These are phyloP conservation scores for Cyclotella baltica DNA, from an alignment of 108 stramenopile species.

Conservation along the genomic window DNA sequence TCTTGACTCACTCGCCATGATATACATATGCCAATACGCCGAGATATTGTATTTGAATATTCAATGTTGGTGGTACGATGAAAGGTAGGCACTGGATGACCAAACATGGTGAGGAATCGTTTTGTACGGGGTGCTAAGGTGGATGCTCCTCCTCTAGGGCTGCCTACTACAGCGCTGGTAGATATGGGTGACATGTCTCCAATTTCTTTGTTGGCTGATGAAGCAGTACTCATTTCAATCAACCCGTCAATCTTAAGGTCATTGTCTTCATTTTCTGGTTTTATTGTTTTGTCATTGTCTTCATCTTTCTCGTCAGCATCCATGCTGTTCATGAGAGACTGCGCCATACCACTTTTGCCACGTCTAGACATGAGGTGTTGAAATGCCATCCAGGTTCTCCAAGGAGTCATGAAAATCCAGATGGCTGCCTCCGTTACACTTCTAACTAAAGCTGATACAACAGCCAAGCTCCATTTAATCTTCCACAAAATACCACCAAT, in stretches of 20 bases:
- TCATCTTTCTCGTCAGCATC: constrained; percentile 8
- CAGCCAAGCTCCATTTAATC: constrained; percentile 30
- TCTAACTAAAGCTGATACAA: constrained; percentile 37
- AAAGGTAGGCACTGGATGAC: constrained; percentile 43
- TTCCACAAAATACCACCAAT: constrained; percentile 46
- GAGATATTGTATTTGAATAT: constrained; percentile 62
- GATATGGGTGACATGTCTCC: constrained; percentile 17
- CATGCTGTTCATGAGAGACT: constrained; percentile 22
- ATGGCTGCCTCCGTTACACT: constrained; percentile 17
- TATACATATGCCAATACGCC: constrained; percentile 69
- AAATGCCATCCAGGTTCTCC: constrained; percentile 22
- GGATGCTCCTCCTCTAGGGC: constrained; percentile 37
- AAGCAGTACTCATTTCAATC: constrained; percentile 29
- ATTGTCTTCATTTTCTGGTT: constrained; percentile 3
- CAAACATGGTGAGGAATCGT: constrained; percentile 40
- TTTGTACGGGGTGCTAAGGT: constrained; percentile 14
- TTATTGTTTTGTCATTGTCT: neutral
- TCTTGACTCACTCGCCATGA: constrained; percentile 63
- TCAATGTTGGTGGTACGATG: constrained; percentile 44
- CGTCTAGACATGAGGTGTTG: constrained; percentile 5
- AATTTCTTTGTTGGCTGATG: constrained; percentile 1
- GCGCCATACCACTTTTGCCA: constrained; percentile 14
- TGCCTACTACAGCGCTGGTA: constrained; percentile 38
- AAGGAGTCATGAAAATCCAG: constrained; percentile 31
- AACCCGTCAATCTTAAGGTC: neutral